Evolutionary conservation across 805 yeast genomes (phyloP).

Genomic region (Teunomyces barrocoloradensis): DNA sequence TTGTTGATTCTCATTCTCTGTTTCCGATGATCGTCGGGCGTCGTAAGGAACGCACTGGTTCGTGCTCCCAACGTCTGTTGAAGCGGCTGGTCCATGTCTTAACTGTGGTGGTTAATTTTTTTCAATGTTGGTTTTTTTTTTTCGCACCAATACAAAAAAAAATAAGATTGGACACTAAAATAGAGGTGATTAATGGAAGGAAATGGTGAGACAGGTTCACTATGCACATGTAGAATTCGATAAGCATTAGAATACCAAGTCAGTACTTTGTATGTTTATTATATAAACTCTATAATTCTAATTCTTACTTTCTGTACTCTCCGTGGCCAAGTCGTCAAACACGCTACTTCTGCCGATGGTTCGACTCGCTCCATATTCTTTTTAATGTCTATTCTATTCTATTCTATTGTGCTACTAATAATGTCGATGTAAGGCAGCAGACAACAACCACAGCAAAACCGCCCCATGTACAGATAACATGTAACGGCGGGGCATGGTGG

Average conservation of each 20-base stretch:
- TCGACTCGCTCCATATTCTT: constrained; percentile 48
- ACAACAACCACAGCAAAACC: constrained; percentile 21
- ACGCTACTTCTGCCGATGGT: constrained; percentile 53
- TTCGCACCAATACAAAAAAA: neutral
- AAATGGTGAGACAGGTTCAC: too few species aligned
- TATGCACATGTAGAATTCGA: too few species aligned
- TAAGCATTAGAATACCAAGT: too few species aligned
- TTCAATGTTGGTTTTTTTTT: neutral
- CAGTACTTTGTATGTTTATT: too few species aligned
- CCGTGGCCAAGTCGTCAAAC: constrained; percentile 48
- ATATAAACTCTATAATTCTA: too few species aligned
- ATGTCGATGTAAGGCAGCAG: constrained; percentile 19
- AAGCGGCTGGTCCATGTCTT: constrained; percentile 46
- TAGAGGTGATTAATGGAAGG: too few species aligned
- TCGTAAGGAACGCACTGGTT: constrained; percentile 57
- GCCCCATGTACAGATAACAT: constrained; percentile 23
- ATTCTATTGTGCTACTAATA: constrained; percentile 1
- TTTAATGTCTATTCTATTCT: neutral
- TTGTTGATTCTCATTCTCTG: constrained; percentile 64
- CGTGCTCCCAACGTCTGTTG: constrained; percentile 53
- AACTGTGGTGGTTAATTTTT: neutral
- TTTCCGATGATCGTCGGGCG: constrained; percentile 66
- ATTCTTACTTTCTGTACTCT: too few species aligned
- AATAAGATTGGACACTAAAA: too few species aligned
- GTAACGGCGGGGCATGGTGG: constrained; percentile 24